phyloP scores from a whole-genome alignment of 2,329 filamentous ascomycete species.

The Colletotrichum abscissum region DNA sequence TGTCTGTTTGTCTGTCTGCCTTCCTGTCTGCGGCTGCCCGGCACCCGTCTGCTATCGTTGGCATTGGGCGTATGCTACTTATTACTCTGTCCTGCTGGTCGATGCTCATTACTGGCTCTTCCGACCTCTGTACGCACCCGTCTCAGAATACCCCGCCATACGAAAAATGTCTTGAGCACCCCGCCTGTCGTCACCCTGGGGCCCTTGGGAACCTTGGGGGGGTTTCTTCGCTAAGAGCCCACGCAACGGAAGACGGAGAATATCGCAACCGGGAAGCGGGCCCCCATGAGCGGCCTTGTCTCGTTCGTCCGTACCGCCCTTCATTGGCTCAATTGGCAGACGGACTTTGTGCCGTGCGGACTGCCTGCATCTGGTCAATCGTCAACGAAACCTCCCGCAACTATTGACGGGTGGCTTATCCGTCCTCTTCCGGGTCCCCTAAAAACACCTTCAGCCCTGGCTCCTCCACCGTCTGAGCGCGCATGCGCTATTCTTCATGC shows the following conservation, averaged over 20 bases:
- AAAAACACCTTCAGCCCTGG: conserved; percentile 4
- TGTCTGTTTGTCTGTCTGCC: not conserved
- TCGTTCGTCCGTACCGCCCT: conserved; percentile 2
- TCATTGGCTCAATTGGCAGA: not conserved
- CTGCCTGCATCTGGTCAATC: conserved; percentile 10
- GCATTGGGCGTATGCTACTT: not conserved
- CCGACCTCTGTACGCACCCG: not conserved
- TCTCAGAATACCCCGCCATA: conserved; percentile 9
- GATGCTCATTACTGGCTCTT: not conserved
- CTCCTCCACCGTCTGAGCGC: conserved; percentile 32
- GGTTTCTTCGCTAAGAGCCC: not conserved
- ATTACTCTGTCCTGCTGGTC: not conserved
- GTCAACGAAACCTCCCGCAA: conserved; percentile 18
- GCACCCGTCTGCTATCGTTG: not conserved
- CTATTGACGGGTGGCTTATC: conserved; percentile 33
- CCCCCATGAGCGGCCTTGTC: not conserved
- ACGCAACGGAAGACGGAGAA: not conserved
- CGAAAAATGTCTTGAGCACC: conserved; percentile 7
- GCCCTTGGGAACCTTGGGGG: no score
- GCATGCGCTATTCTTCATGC: conserved; percentile 12
- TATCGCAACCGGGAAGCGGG: conserved; percentile 2
- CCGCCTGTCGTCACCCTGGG: conserved; percentile 8
- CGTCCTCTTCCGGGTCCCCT: conserved; percentile 6
- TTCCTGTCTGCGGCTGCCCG: not conserved
- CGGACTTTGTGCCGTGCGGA: not conserved